These are phyloP conservation scores for Pseudocercospora pini-densiflorae DNA, from an alignment of 2,329 filamentous ascomycete species.

Conservation along the genomic window DNA sequence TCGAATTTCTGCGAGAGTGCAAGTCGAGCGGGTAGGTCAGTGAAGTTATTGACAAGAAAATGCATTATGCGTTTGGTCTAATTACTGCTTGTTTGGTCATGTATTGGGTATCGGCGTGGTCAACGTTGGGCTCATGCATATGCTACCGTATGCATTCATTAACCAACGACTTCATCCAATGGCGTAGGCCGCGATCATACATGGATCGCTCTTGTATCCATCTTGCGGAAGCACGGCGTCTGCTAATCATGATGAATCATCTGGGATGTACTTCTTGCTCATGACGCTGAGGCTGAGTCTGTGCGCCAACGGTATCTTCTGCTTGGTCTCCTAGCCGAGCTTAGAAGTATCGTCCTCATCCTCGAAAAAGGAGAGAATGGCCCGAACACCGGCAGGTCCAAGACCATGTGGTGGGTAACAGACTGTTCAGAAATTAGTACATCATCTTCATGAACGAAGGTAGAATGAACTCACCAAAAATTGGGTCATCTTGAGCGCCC, in stretches of 20 bases:
- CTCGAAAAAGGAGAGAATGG: slow-evolving; percentile 90
- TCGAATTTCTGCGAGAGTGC: slow-evolving; percentile 21
- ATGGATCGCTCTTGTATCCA: not conserved
- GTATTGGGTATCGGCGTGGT: not conserved
- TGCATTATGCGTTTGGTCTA: not conserved
- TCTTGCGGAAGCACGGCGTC: not conserved
- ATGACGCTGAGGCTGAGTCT: not conserved
- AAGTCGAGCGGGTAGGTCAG: not conserved
- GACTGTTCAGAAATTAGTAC: slow-evolving; percentile 51
- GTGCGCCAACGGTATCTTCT: not conserved
- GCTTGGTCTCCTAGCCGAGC: slow-evolving; percentile 23
- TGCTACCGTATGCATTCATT: not conserved
- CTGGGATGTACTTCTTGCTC: not conserved
- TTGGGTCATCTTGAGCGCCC: slow-evolving; percentile 79
- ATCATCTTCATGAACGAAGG: not conserved
- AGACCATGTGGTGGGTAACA: slow-evolving; percentile 87
- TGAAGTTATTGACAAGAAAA: not conserved
- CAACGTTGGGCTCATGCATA: not conserved
- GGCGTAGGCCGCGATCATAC: not conserved
- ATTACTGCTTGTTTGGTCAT: not conserved
- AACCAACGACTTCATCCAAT: not conserved
- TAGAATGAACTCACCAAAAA: slow-evolving; percentile 58
- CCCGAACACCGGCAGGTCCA: slow-evolving; percentile 78
- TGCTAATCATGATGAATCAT: not conserved
- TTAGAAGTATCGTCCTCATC: slow-evolving; percentile 55